Conservation (phyloP, 1,284 basidiomycete species). For the Pseudozyma pruni region DNA sequence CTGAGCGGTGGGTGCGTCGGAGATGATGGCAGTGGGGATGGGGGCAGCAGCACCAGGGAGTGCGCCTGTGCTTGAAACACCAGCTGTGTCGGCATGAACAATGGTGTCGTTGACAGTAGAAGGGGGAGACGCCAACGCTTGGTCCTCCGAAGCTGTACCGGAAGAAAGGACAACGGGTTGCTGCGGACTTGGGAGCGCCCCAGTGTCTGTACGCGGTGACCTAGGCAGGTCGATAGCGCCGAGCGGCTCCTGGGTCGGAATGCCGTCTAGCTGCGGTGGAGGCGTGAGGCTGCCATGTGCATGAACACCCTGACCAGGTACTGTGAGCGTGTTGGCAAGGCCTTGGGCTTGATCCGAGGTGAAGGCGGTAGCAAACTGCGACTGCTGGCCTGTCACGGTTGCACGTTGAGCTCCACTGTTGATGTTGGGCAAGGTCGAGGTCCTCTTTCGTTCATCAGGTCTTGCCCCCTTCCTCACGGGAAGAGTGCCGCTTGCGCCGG, state of each 20-base stretch:
- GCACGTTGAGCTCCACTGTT: constrained; percentile 13
- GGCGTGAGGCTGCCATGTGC: constrained; percentile 28
- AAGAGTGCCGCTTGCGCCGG: constrained; percentile 5
- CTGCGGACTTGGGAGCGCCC: not conserved
- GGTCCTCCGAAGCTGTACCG: constrained; percentile 12
- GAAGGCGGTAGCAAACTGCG: constrained; percentile 27
- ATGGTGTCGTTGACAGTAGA: not conserved
- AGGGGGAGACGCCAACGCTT: constrained; percentile 1
- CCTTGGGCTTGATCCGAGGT: constrained; percentile 27
- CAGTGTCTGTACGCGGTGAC: constrained; percentile 22
- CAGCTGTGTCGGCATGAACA: not conserved
- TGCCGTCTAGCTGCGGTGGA: constrained; percentile 49
- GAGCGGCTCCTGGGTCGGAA: constrained; percentile 49
- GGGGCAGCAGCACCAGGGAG: constrained; percentile 12
- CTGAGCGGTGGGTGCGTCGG: not conserved
- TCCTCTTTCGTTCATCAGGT: constrained; percentile 15
- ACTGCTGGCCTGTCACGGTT: constrained; percentile 10
- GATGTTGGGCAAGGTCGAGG: constrained; percentile 15
- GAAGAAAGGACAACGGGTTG: constrained; percentile 5
- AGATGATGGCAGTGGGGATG: constrained; percentile 14
- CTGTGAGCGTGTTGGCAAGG: constrained; percentile 46
- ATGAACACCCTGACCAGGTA: constrained; percentile 15
- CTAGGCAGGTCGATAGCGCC: constrained; percentile 43
- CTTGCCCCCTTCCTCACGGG: constrained; percentile 11
- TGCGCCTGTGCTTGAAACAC: too few relatives aligned